Base-by-base conservation (phyloP, 2,329 filamentous ascomycete genomes). In the Alternaria incomplexa region DNA sequence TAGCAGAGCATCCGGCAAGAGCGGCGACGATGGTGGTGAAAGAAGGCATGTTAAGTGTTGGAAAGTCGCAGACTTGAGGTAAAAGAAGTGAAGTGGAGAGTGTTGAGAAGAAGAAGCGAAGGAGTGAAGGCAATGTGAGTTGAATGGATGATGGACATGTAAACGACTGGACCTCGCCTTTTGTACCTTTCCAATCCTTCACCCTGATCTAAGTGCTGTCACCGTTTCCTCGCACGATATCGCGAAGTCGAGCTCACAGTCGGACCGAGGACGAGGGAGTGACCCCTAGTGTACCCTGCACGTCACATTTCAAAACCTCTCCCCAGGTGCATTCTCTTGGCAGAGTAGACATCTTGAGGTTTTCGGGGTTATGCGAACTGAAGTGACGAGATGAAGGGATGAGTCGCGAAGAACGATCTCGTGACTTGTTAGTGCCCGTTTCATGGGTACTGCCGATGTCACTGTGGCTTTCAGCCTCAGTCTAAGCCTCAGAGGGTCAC, bases 11-110 rank as follows among this genome's bases (percentile, higher is more conserved):
- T 22, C 48, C 48, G 20, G 48, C 57, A 40, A 59, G 30, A 43
- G 48, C 50, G 20, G 57, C 57, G 43, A 59, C 20, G 25, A 59
- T 59, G 40, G 57, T 54, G 48, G 57, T 54, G 48, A 59, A 59
- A 23, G 57, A 59, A 59, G 57, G 57, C 57, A 59, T 59, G 36
- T 36, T 59, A 15, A 59, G 15, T 40, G 36, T 40, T 40, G n/a
- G 0, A 53, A 59, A 59, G 57, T 59, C 57, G 23, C 57, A 9
- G 57, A 59, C 57, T 59, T 54, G 25, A 30, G 13, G 23, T 53
- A 22, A 40, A 10, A 43, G 48, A 59, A 54, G 45, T 10, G 57
- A 59, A 58, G 30, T 40, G 28, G 11, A 22, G 13, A 30, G 48
- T 30, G 26, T 52, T 52, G 20, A 32, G 48, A 52, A 52, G 48